Evolutionary conservation across 352 stramenopile species (phyloP), one percentile per base, ranked within the genome.

Genomic region (Phytopythium mirpurense): DNA sequence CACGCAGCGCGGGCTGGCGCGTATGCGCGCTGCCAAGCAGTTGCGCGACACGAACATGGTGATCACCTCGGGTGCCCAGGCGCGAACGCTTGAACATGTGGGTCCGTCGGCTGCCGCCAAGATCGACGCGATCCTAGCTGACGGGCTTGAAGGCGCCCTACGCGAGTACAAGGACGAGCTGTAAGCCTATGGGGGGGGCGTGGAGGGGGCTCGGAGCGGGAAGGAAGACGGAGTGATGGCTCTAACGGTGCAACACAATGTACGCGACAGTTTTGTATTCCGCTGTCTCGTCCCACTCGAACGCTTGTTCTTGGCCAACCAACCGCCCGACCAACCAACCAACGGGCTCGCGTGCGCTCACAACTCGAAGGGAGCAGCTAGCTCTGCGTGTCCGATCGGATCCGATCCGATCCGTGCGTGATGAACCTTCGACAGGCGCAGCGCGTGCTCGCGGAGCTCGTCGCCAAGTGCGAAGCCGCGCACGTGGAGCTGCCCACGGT

Each of bases 401-500:
- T n/a, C n/a, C n/a, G n/a, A n/a, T n/a, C n/a, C n/a, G n/a, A n/a
- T n/a, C n/a, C 21, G 10, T 14, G 2, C 14, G 23, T 16, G 12
- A 90, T 90, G 79, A 88, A 83, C 57, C 67, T 76, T 19, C 73
- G 75, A 2, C 77, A 88, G 53, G 70, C 72, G n/a, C 80, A 85
- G 37, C 77, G 71, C 34, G 67, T 64, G 38, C 67, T 90, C 7
- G 72, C 65, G 5, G 77, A 88, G 8, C 57, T 90, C 19, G 69
- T 88, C 21, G 27, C 57, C 42, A 87, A 82, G 52, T 85, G 80
- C 48, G 63, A 86, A n/a, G 71, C 67, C 26, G 61, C 60, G 2
- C 78, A 88, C 55, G 69, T 90, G 2, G 59, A 79, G 27, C 66
- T 90, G 0, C 75, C 80, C 5, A 34, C 74, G 59, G 71, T 82